phyloP scores from a whole-genome alignment of 2,329 filamentous ascomycete genomes.

The Xylaria sp. region DNA sequence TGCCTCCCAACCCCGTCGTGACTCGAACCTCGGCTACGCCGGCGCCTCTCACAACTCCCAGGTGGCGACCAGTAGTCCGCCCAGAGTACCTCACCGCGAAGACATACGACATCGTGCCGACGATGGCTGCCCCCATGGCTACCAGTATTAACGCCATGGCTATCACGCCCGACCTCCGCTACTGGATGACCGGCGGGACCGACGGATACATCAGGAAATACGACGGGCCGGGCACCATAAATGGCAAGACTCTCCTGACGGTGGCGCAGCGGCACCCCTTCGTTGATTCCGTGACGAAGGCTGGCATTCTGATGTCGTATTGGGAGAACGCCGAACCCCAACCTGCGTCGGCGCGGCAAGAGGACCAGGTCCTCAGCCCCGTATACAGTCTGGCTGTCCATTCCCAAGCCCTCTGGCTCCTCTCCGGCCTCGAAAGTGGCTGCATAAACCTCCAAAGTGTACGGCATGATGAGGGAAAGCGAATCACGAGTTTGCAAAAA shows the following conservation, averaged over 20 bases:
- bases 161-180: constrained; percentile 90
- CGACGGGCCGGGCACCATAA: constrained; percentile 92
- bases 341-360: constrained; percentile 43
- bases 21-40: constrained; percentile 39
- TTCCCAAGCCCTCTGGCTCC: constrained; percentile 84
- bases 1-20: constrained; percentile 24
- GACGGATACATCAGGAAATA: constrained; percentile 98
- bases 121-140: constrained; percentile 92
- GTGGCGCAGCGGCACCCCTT: constrained; percentile 96
- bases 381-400: constrained; percentile 95
- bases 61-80: constrained; percentile 65
- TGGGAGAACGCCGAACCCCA: constrained; percentile 94
- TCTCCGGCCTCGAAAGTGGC: constrained; percentile 88
- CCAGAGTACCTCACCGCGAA: constrained; percentile 77
- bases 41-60: constrained; percentile 37
- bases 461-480: constrained; percentile 90
- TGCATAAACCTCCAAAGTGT: constrained; percentile 92
- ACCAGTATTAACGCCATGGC: constrained; percentile 94
- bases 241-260: constrained; percentile 89
- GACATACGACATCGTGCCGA: constrained; percentile 93
- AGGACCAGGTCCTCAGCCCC: constrained; percentile 74
- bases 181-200: constrained; percentile 90
- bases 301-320: constrained; percentile 90
- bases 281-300: constrained; percentile 95
- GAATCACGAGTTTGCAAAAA: constrained; percentile 77